These are phyloP conservation scores for Kazachstania kunashirensis DNA, from an alignment of 805 yeast genomes.

Conservation along the genomic window DNA sequence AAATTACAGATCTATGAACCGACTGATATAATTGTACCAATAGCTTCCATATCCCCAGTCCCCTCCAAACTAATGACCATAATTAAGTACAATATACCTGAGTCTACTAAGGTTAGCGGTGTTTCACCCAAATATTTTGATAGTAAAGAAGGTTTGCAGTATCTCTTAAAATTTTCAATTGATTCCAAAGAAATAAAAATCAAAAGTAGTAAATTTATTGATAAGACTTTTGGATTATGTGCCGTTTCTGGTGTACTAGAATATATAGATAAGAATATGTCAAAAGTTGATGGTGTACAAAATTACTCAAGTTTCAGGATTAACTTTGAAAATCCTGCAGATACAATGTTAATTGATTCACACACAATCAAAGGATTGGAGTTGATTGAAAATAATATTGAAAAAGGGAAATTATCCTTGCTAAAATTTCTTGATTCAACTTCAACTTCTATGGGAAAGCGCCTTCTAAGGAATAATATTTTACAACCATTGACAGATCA, in stretches of 20 bases:
- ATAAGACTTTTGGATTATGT: slow-evolving; percentile 26
- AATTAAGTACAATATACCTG: slow-evolving; percentile 27
- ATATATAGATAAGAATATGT: too few species aligned
- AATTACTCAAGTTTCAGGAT: slow-evolving; percentile 31
- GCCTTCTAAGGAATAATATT: slow-evolving; percentile 34
- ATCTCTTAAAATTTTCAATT: slow-evolving; percentile 15
- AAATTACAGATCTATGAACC: slow-evolving; percentile 31
- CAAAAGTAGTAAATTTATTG: slow-evolving; percentile 12
- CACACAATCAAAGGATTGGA: slow-evolving; percentile 33
- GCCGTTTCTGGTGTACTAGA: slow-evolving; percentile 30
- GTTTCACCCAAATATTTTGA: slow-evolving; percentile 22
- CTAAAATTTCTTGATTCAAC: slow-evolving; percentile 33
- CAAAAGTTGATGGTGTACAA: too few species aligned
- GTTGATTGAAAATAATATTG: slow-evolving; percentile 29
- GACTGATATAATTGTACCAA: slow-evolving; percentile 31
- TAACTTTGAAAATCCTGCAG: slow-evolving; percentile 32
- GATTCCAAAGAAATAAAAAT: slow-evolving; percentile 2
- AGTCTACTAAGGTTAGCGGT: slow-evolving; percentile 19
- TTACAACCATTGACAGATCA: slow-evolving; percentile 40
- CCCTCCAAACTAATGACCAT: slow-evolving; percentile 30
- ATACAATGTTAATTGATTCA: slow-evolving; percentile 36
- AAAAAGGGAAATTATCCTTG: slow-evolving; percentile 27
- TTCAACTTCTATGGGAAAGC: slow-evolving; percentile 38
- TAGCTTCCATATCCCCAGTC: slow-evolving; percentile 18
- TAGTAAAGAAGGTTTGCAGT: slow-evolving; percentile 18